phyloP scores from a whole-genome alignment of 2,329 filamentous ascomycete species.

The Nothophoma quercina region DNA sequence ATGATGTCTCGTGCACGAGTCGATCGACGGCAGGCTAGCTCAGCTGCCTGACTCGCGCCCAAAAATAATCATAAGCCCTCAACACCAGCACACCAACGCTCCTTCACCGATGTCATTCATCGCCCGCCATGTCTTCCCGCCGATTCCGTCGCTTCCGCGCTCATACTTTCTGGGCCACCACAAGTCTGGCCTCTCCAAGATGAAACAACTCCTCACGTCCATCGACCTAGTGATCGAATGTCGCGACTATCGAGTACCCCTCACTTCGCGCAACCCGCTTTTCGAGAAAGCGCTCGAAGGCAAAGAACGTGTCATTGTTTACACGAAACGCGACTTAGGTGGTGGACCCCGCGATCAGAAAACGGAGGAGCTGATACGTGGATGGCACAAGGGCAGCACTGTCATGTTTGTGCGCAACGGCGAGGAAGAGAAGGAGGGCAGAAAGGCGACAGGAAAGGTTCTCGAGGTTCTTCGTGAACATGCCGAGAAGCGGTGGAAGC shows the following conservation, averaged over 20 bases:
- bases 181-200: constrained; percentile 78
- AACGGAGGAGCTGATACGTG: constrained; percentile 60
- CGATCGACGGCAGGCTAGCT: constrained; percentile 7
- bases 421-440: constrained; percentile 28
- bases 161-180: constrained; percentile 98
- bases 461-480: constrained; percentile 61
- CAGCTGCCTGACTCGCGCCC: neutral
- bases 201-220: constrained; percentile 79
- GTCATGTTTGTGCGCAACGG: constrained; percentile 61
- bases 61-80: constrained; percentile 4
- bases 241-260: constrained; percentile 87
- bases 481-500: constrained; percentile 60
- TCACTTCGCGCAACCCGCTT: constrained; percentile 88
- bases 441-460: constrained; percentile 46
- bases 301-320: constrained; percentile 80
- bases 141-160: constrained; percentile 77
- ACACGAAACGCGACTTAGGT: constrained; percentile 79
- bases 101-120: constrained; percentile 59
- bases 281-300: constrained; percentile 81
- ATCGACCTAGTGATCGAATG: constrained; percentile 94
- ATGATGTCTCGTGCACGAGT: constrained; percentile 2
- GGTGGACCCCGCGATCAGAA: constrained; percentile 35
- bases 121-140: constrained; percentile 76
- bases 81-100: constrained; percentile 2
- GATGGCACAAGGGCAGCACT: constrained; percentile 62